Evolutionary conservation across 306 rosid species (phyloP).

Genomic region (Boehmeria nivea): DNA sequence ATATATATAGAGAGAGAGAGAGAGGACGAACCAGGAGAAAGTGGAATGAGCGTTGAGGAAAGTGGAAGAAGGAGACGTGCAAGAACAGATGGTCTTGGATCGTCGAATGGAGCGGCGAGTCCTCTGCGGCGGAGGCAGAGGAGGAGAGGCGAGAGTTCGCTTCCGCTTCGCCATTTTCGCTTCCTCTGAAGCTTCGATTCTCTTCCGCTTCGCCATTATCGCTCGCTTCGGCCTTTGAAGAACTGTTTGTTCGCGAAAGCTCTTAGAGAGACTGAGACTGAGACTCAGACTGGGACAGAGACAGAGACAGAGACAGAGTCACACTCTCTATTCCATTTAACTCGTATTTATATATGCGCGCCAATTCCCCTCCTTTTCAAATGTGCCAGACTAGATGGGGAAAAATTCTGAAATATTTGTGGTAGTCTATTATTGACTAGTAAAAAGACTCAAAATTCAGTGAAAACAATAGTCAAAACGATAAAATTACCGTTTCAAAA

Average conservation of each 20-base stretch:
- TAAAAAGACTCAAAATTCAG: background rate
- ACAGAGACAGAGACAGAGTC: background rate
- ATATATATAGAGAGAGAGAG: conserved; percentile 20
- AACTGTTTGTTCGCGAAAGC: background rate
- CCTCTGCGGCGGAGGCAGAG: conserved; percentile 13
- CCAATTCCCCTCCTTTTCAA: conserved; percentile 32
- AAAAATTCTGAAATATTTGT: no score
- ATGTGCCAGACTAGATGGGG: conserved; percentile 3
- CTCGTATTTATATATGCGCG: conserved; percentile 46
- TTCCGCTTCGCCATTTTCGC: conserved; percentile 42
- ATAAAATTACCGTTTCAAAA: no score
- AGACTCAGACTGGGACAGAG: background rate
- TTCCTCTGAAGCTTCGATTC: background rate
- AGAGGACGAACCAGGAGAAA: conserved; percentile 44
- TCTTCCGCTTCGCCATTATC: conserved; percentile 2
- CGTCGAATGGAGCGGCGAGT: conserved; percentile 53
- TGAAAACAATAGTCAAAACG: no score
- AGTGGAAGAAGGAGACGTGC: conserved; percentile 66
- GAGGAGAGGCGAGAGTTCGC: conserved; percentile 6
- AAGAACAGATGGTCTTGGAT: conserved; percentile 60
- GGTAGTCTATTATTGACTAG: no score
- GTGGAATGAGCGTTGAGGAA: conserved; percentile 54
- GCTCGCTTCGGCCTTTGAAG: conserved; percentile 1
- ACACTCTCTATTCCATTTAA: background rate
- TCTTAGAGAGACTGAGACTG: background rate